Evolutionary conservation across 306 rosid species (phyloP).

Genomic region (Corylus heterophylla): DNA sequence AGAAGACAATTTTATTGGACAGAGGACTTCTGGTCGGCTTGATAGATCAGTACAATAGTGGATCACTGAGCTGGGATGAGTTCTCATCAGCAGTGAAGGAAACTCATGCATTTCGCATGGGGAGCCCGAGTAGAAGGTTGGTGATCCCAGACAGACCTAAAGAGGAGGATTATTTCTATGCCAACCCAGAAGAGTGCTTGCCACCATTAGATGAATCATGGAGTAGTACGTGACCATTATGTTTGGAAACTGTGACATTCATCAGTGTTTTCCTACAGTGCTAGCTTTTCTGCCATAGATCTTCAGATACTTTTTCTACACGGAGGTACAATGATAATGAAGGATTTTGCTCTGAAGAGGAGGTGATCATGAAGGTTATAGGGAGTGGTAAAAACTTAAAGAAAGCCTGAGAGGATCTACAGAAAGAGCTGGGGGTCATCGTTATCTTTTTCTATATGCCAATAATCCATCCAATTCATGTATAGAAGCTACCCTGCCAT

Average conservation of each 20-base stretch:
- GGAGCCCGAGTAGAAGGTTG: conserved; percentile 65
- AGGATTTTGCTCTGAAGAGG: conserved; percentile 42
- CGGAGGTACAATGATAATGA: conserved; percentile 37
- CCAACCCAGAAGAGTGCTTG: conserved; percentile 92
- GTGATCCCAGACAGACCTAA: conserved; percentile 81
- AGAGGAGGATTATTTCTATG: conserved; percentile 93
- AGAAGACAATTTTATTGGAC: conserved; percentile 78
- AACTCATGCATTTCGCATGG: conserved; percentile 82
- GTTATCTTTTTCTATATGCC: conserved; percentile 47
- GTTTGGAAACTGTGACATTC: conserved; percentile 35
- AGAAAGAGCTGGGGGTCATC: conserved; percentile 43
- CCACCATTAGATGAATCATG: conserved; percentile 47
- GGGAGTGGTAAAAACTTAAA: conserved; percentile 39
- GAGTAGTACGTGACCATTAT: conserved; percentile 54
- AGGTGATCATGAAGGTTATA: conserved; percentile 37
- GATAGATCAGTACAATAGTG: conserved; percentile 70
- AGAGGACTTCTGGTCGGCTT: conserved; percentile 78
- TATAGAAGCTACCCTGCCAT: conserved; percentile 92
- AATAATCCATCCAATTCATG: conserved; percentile 78
- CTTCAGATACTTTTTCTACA: conserved; percentile 40
- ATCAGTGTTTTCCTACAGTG: conserved; percentile 43
- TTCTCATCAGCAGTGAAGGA: conserved; percentile 82
- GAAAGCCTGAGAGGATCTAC: conserved; percentile 38
- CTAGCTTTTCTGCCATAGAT: conserved; percentile 46
- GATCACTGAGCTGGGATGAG: conserved; percentile 66